phyloP scores from a whole-genome alignment of 257 asterid genomes.

The Striga asiatica region DNA sequence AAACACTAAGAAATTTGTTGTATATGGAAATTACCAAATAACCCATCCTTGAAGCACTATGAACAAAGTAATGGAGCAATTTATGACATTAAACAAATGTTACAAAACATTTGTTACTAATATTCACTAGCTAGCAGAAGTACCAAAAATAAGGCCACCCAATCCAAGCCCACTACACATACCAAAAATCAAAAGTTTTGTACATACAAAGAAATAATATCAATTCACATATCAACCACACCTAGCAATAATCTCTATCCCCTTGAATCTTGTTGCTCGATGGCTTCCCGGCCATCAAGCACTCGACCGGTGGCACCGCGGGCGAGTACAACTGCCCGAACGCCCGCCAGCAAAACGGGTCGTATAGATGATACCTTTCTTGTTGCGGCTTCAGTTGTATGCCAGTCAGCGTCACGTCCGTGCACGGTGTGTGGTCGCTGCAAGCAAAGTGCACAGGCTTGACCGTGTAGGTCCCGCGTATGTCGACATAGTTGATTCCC shows the following conservation, averaged over 20 bases:
- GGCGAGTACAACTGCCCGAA: slow-evolving; percentile 75
- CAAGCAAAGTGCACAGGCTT: slow-evolving; percentile 89
- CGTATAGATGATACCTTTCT: slow-evolving; percentile 64
- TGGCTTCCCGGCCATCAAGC: slow-evolving; percentile 64
- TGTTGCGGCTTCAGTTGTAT: slow-evolving; percentile 53
- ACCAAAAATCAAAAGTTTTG: no score
- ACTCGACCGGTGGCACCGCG: slow-evolving; percentile 60
- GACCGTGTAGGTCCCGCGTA: slow-evolving; percentile 83
- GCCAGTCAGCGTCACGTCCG: slow-evolving; percentile 51
- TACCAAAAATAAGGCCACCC: no score
- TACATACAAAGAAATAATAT: no score
- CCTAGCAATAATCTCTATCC: slow-evolving; percentile 54
- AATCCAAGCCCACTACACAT: no score
- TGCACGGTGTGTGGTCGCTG: slow-evolving; percentile 71
- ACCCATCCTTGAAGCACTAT: no score
- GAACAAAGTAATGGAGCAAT: no score
- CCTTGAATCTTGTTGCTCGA: slow-evolving; percentile 46
- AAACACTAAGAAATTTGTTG: no score
- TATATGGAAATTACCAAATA: no score
- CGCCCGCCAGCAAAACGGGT: slow-evolving; percentile 84
- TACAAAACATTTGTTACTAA: no score
- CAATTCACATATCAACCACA: no score
- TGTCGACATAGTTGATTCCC: slow-evolving; percentile 59
- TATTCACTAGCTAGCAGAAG: no score
- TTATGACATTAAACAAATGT: no score